A percentile compares a stretch with the other conserved stretches of the same genome.
These are phyloP conservation scores for Groenewaldozyma salmanticensis DNA, from an alignment of 805 yeast genomes.

Conservation along the genomic window DNA sequence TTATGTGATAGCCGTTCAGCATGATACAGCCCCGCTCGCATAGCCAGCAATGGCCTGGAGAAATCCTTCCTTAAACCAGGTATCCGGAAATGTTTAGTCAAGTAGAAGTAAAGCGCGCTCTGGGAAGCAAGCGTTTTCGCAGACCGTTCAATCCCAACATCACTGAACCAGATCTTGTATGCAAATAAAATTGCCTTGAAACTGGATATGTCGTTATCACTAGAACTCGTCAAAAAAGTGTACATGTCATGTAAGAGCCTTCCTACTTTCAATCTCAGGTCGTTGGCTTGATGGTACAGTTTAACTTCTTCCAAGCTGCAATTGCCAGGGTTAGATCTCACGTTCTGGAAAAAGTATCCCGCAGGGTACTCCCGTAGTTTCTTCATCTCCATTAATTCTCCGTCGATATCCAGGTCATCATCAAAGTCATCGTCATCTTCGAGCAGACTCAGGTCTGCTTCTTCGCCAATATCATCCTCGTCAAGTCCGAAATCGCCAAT, in stretches of 20 bases:
- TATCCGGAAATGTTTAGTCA: constrained; percentile 51
- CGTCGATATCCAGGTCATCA: constrained; percentile 33
- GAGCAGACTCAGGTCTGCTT: too few species aligned
- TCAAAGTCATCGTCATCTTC: constrained; percentile 13
- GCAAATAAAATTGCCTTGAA: constrained; percentile 55
- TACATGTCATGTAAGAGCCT: constrained; percentile 50
- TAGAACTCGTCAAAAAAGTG: constrained; percentile 36
- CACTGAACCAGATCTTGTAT: constrained; percentile 67
- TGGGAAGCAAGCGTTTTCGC: constrained; percentile 47
- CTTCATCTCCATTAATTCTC: constrained; percentile 27
- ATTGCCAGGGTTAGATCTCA: constrained; percentile 32
- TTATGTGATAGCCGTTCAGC: constrained; percentile 62
- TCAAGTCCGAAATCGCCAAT: constrained; percentile 25
- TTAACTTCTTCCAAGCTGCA: too few species aligned
- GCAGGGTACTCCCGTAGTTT: constrained; percentile 55
- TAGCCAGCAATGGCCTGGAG: constrained; percentile 71
- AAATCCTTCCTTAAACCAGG: constrained; percentile 56
- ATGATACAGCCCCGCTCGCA: constrained; percentile 65
- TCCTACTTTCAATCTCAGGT: constrained; percentile 51
- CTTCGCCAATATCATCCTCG: constrained; percentile 21
- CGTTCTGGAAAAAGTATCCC: constrained; percentile 54
- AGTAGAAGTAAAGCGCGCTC: constrained; percentile 43
- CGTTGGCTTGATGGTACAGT: constrained; percentile 52
- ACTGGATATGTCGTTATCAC: constrained; percentile 55
- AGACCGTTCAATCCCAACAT: constrained; percentile 64